These are phyloP conservation scores for Leishmania guyanensis DNA, from an alignment of 208 protist genomes.

Conservation along the genomic window DNA sequence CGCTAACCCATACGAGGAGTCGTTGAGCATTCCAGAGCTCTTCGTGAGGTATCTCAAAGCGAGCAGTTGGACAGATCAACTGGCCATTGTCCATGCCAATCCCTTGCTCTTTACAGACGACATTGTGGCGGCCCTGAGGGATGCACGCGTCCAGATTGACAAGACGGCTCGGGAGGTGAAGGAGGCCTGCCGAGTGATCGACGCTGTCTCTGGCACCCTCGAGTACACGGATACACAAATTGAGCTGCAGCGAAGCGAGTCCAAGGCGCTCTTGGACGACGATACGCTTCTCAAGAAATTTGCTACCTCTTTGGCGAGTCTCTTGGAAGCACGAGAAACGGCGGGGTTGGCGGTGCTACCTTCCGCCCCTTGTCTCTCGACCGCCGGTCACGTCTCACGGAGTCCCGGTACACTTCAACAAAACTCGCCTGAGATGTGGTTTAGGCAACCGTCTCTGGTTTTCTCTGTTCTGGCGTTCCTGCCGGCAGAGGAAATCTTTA, in stretches of 20 bases:
- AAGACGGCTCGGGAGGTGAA: conserved; percentile 35
- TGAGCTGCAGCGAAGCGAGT: conserved; percentile 38
- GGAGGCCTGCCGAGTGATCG: conserved; percentile 45
- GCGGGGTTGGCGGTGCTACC: neutral
- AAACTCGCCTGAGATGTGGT: conserved; percentile 11
- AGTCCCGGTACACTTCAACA: too few relatives aligned
- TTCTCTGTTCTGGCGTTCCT: conserved; percentile 71
- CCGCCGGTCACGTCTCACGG: neutral
- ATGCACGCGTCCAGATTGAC: conserved; percentile 35
- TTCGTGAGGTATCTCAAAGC: conserved; percentile 40
- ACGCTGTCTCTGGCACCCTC: conserved; percentile 41
- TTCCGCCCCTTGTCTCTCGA: neutral
- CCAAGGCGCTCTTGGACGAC: conserved; percentile 45
- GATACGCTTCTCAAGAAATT: conserved; percentile 53
- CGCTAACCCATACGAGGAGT: neutral
- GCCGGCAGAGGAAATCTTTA: conserved; percentile 52
- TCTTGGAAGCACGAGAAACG: conserved; percentile 25
- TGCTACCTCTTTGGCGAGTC: conserved; percentile 35
- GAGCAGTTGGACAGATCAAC: neutral
- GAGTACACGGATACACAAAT: conserved; percentile 37
- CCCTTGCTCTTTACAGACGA: conserved; percentile 31
- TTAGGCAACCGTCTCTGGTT: conserved; percentile 40
- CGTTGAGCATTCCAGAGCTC: conserved; percentile 24
- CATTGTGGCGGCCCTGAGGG: conserved; percentile 45
- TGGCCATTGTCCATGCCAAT: conserved; percentile 21